Percentiles rank a stretch among this genome's conserved stretches.
Evolutionary conservation across 805 yeast genomes (phyloP).

Genomic region (Lipomyces sp.): DNA sequence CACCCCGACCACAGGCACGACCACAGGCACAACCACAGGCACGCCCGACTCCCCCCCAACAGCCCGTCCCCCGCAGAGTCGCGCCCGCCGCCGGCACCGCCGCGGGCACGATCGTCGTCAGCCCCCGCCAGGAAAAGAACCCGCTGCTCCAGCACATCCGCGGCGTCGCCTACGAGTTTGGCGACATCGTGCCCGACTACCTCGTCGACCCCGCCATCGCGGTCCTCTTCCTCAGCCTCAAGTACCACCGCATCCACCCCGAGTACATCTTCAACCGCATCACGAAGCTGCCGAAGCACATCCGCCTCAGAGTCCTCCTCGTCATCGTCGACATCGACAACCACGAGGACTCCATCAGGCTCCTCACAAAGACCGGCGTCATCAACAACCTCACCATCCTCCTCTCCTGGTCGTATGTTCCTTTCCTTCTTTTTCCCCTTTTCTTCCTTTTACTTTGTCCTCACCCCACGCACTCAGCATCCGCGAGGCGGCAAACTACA

Average conservation of each 20-base stretch:
- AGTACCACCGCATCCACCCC: constrained; percentile 37
- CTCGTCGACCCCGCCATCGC: constrained; percentile 38
- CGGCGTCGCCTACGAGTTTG: constrained; percentile 34
- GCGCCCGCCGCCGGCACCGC: constrained; percentile 6
- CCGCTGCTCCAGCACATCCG: constrained; percentile 30
- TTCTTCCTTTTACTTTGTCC: background rate
- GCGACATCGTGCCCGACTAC: constrained; percentile 40
- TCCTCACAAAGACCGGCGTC: constrained; percentile 38
- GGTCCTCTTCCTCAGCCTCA: constrained; percentile 36
- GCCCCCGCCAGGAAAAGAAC: constrained; percentile 30
- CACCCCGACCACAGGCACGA: background rate
- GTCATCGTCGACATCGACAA: constrained; percentile 43
- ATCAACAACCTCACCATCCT: constrained; percentile 37
- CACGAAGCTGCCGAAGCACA: constrained; percentile 36
- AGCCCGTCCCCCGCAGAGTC: constrained; percentile 21
- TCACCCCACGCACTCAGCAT: constrained; percentile 5
- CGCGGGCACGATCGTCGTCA: constrained; percentile 29
- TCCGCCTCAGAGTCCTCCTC: constrained; percentile 37
- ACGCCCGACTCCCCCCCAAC: constrained; percentile 7
- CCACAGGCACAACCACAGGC: background rate
- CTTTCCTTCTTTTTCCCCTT: background rate
- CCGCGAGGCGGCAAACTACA: constrained; percentile 42
- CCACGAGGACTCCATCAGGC: constrained; percentile 37
- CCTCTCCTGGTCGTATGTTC: constrained; percentile 37
- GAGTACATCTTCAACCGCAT: constrained; percentile 43